Base-by-base conservation (phyloP, 2,329 filamentous ascomycete genomes). In the Septoria linicola region DNA sequence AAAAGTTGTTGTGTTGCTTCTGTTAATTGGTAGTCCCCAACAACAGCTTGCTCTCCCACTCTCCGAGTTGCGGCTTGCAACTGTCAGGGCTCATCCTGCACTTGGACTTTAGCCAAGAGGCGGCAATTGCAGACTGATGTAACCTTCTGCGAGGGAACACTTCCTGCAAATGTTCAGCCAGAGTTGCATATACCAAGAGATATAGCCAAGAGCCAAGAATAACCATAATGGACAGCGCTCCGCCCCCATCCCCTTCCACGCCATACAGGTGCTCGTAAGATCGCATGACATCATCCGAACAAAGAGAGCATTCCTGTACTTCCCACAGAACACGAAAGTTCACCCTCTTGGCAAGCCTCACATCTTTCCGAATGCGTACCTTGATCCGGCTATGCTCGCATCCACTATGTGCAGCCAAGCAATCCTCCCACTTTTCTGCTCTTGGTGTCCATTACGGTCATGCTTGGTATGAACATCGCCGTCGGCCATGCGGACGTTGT, bases 391-490 rank as follows among this genome's bases (percentile, higher is more conserved):
- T 36, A 30, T 27, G 16, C 40, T 49, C 32, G 34, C 44, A 49
- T 35, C 30, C 43, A 23, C 16, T 34, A 36, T 21, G 32, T 30
- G 44, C 51, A 53, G 51, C 51, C 51, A 53, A 53, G 51, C 44
- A 44, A 19, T 14, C 20, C 43, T 37, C 34, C 42, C 34, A 46
- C 44, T 31, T 14, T 23, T 32, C n/a, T 21, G 16, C 21, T 41
- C 44, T 48, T 48, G 44, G 36, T 48, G 31, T 40, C 35, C 44
- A 48, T 48, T 31, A 41, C 39, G 44, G 44, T 48, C 36, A 48
- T 48, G 44, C 44, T 48, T 48, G 44, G 44, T 32, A 16, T 14
- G 16, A 23, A 27, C 44, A 27, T 34, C 25, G 16, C 25, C 36
- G 32, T 35, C 43, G 32, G 32, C 36, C 16, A 36, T 40, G 16